Conservation (phyloP, 148 eudicot species). For the Polygonum maritimum region DNA sequence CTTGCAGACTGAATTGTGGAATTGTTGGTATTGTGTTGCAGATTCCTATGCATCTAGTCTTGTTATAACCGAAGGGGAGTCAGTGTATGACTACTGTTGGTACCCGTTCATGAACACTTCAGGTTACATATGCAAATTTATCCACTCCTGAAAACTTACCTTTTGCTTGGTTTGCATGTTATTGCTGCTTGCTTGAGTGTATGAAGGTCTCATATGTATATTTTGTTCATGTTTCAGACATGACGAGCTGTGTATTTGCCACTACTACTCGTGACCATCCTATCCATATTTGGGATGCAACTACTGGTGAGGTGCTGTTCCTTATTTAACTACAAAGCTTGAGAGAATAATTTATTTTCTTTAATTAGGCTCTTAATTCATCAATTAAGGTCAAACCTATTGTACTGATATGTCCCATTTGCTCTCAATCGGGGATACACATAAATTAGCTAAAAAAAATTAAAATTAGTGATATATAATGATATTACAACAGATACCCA, state of each 20-base stretch:
- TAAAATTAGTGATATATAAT: background rate
- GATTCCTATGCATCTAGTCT: conserved; percentile 71
- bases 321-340: conserved; percentile 2
- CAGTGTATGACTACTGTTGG: conserved; percentile 97
- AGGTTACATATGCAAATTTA: conserved; percentile 31
- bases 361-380: background rate
- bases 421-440: background rate
- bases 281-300: conserved; percentile 94
- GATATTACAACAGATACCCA: background rate
- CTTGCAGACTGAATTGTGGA: background rate
- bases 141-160: background rate
- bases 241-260: conserved; percentile 82
- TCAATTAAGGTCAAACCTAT: background rate
- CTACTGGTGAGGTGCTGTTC: conserved; percentile 82
- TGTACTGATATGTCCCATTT: background rate
- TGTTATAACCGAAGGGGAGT: conserved; percentile 73
- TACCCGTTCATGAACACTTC: conserved; percentile 92
- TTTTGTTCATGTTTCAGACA: conserved; percentile 41
- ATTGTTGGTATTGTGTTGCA: conserved; percentile 21
- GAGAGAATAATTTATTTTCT: background rate
- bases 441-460: background rate
- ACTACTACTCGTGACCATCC: conserved; percentile 98
- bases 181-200: background rate
- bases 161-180: background rate
- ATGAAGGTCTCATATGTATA: background rate